A percentile compares a stretch with the other conserved stretches of the same genome.
phyloP scores from a whole-genome alignment of 208 protist genomes.

The Leptomonas seymouri region DNA sequence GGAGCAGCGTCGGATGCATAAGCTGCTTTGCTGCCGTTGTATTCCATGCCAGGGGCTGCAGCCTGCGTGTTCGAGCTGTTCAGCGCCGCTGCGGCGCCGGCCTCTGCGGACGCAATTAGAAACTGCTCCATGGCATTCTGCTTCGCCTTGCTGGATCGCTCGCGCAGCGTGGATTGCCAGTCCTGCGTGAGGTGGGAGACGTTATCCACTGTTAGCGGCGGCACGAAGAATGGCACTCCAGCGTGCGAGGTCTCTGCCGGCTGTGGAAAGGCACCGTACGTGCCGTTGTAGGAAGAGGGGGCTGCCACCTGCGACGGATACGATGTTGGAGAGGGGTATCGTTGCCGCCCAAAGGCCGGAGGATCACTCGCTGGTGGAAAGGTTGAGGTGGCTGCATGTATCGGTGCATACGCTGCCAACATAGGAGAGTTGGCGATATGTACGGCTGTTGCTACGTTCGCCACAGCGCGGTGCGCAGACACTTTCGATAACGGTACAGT shows the following conservation, averaged over 20 bases:
- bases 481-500: neutral
- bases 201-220: constrained; percentile 37
- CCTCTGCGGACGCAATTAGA: constrained; percentile 32
- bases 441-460: neutral
- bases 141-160: constrained; percentile 29
- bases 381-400: neutral
- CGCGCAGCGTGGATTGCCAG: constrained; percentile 49
- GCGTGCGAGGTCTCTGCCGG: neutral
- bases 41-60: neutral
- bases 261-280: neutral
- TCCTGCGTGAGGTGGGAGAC: constrained; percentile 38
- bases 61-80: neutral
- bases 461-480: neutral
- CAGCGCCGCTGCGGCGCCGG: constrained; percentile 21
- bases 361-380: neutral
- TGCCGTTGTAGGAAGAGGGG: neutral
- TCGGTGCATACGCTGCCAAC: neutral
- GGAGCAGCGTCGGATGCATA: too few species aligned
- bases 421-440: neutral
- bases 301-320: neutral
- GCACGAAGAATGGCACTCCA: constrained; percentile 30
- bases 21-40: neutral
- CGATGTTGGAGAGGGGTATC: neutral
- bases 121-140: constrained; percentile 29
- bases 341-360: neutral